Evolutionary conservation across 2,329 filamentous ascomycete genomes (phyloP), one percentile per base, ranked within the genome.

Genomic region (Phaeosphaeria sp.): DNA sequence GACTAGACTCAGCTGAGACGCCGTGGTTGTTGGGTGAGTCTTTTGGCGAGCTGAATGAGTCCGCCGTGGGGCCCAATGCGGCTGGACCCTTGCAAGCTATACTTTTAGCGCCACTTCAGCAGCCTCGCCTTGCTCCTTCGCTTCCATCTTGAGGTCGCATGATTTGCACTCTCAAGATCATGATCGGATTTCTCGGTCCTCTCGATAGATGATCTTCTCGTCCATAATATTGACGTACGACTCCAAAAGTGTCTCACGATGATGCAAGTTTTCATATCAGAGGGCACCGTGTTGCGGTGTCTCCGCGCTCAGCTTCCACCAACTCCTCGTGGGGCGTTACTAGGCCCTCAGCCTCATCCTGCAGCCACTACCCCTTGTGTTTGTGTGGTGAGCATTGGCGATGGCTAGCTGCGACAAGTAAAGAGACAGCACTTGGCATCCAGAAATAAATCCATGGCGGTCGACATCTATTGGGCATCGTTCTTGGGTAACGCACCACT

Each of bases 21-120:
- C 52, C 44, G 44, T 30, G 50, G 2, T 47, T 33, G 49, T 56
- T 51, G 46, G 55, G 54, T 56, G 27, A 55, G 33, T 52, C 30
- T 54, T 54, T 55, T 47, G 58, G 58, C 55, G 52, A 58, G 58
- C 62, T 62, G 62, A 62, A 60, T 66, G 62, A 65, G 57, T 66
- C 55, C 54, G 22, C 56, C 50, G 61, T 54, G 65, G 63, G 60
- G 55, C 60, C 51, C 20, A 25, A 23, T 22, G 47, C 48, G 42
- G 27, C 53, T 47, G 51, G 43, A 53, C 51, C 51, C 51, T 42
- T 47, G 43, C 27, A 36, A 52, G 27, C 43, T 20, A n/a, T 47
- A 4, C 25, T 53, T 46, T 46, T 41, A 41, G 42, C 42, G n/a
- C 20, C 39, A 25, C 18, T 41, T n/a, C n/a, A n/a, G 22, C 54